These are phyloP conservation scores for Jamesozyma spencerorum DNA, from an alignment of 805 yeast species.

Conservation along the genomic window DNA sequence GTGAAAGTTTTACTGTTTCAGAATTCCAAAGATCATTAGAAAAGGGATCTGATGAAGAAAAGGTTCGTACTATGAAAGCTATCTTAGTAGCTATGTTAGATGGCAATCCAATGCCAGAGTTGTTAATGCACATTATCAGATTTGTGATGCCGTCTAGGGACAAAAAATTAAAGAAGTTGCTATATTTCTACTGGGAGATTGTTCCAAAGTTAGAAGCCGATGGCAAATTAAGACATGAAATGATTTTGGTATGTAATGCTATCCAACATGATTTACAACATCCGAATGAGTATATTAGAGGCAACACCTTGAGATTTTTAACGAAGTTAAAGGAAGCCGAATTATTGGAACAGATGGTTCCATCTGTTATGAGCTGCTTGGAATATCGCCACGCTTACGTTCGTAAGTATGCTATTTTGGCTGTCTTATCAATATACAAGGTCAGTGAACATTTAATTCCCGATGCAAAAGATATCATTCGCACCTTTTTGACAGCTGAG, in stretches of 20 bases:
- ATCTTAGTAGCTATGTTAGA: slow-evolving; percentile 80
- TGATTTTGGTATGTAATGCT: slow-evolving; percentile 97
- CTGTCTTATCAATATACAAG: slow-evolving; percentile 71
- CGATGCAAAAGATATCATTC: slow-evolving; percentile 84
- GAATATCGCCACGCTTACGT: slow-evolving; percentile 97
- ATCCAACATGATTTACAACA: slow-evolving; percentile 95
- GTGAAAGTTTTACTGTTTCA: slow-evolving; percentile 48
- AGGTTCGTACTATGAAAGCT: slow-evolving; percentile 82
- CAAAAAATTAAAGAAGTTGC: slow-evolving; percentile 82
- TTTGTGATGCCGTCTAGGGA: slow-evolving; percentile 93
- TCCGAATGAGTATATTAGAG: slow-evolving; percentile 94
- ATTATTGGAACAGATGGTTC: slow-evolving; percentile 88
- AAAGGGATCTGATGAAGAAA: slow-evolving; percentile 80
- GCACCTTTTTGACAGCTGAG: slow-evolving; percentile 66
- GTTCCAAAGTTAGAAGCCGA: slow-evolving; percentile 83
- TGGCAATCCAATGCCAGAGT: slow-evolving; percentile 86
- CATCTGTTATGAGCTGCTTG: slow-evolving; percentile 81
- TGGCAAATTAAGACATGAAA: slow-evolving; percentile 93
- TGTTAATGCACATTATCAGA: slow-evolving; percentile 93
- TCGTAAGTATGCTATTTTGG: slow-evolving; percentile 92
- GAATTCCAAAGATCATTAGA: slow-evolving; percentile 76
- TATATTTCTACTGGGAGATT: slow-evolving; percentile 96
- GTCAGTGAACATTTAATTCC: slow-evolving; percentile 85
- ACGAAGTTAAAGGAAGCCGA: slow-evolving; percentile 89
- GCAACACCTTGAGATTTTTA: slow-evolving; percentile 86